Base-by-base conservation (phyloP, 148 eudicot genomes). In the Agrostemma githago region DNA sequence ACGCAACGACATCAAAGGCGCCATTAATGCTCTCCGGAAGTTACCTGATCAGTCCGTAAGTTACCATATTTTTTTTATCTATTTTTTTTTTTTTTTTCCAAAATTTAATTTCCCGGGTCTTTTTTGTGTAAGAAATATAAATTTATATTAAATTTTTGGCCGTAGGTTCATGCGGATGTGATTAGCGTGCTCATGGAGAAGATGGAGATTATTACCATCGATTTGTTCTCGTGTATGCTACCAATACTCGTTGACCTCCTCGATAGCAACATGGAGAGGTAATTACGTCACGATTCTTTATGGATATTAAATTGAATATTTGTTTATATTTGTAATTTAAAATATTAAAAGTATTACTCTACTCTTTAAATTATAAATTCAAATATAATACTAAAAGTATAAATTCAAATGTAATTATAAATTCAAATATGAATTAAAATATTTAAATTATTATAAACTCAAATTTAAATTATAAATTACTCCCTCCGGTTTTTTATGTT, bases 121-220 rank as follows among this genome's bases (percentile, higher is more conserved):
- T 0, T 1, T 26, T 26, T 26, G 34, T 26, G 1, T 26, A 26
- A 26, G 34, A 26, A 26, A 26, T 26, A 26, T 26, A 26, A 26
- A 26, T 26, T 26, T 0, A 26, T 26, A 26, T 26, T 26, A 26
- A 26, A 26, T 26, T 7, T 76, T 7, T 46, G 37, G 46, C 5
- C 85, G 79, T 85, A 96, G 99, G 96, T 96, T 59, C 99, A 96
- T 74, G 96, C 95, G 57, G 99, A 96, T 71, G 86, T 96, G 72
- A 79, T 89, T 73, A 80, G 92, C 80, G 79, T 90, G 76, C 81
- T 96, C 51, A 60, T 77, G 77, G 99, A 86, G 57, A 92, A 84
- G 76, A 84, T 87, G 86, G 96, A 92, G 37, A 76, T 89, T 65
- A 65, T 96, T 67, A 92, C 83, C 58, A 77, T 96, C 78, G 99